Conservation (phyloP, 2,329 filamentous ascomycete genomes). For the Nemania serpens region DNA sequence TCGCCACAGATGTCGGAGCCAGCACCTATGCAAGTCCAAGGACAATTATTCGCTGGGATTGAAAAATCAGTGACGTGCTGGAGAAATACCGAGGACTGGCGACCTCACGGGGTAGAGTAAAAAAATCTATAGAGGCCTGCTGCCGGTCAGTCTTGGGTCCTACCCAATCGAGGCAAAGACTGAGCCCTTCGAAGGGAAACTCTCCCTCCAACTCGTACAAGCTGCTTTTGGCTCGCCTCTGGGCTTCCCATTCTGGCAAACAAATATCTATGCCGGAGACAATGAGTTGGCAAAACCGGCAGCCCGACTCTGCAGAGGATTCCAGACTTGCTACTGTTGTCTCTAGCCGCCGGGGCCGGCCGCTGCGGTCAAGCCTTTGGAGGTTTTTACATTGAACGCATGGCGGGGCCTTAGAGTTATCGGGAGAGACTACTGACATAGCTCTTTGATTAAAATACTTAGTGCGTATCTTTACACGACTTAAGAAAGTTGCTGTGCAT, state of each 20-base stretch:
- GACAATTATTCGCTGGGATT: neutral
- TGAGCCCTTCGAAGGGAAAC: constrained; percentile 3
- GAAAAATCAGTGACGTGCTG: neutral
- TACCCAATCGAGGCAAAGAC: neutral
- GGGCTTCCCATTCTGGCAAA: neutral
- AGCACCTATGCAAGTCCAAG: neutral
- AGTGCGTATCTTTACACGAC: too few species aligned
- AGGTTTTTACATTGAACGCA: neutral
- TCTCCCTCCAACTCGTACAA: constrained; percentile 1
- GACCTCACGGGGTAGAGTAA: neutral
- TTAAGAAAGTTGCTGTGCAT: neutral
- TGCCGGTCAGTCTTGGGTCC: neutral
- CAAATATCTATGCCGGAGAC: neutral
- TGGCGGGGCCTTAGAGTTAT: neutral
- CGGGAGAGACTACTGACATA: neutral
- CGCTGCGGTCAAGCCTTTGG: neutral
- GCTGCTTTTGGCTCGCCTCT: neutral
- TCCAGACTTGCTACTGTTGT: neutral
- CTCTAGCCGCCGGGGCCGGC: neutral
- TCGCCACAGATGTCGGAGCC: constrained; percentile 4
- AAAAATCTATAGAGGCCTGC: neutral
- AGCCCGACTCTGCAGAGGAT: neutral
- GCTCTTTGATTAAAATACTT: too few species aligned
- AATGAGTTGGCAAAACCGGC: neutral
- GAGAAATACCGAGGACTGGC: neutral